These are phyloP conservation scores for Malus fusca DNA, from an alignment of 306 rosid species.

Conservation along the genomic window DNA sequence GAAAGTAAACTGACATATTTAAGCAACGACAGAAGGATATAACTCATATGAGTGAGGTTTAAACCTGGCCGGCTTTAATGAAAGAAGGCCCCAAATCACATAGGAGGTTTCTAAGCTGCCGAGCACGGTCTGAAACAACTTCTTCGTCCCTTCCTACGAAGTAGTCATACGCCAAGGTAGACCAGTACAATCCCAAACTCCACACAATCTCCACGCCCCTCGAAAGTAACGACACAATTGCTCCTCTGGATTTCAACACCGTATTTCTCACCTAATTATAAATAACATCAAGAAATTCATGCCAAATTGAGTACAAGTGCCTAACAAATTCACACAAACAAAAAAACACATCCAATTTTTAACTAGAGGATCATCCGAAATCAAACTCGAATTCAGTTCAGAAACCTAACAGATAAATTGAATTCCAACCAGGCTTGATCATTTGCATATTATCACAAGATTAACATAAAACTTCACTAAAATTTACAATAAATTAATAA, in stretches of 20 bases:
- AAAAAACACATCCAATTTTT: not conserved
- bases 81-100: constrained; percentile 95
- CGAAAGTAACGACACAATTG: constrained; percentile 54
- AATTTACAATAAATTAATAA: not conserved
- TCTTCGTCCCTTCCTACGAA: constrained; percentile 96
- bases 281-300: constrained; percentile 6
- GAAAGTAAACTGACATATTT: not conserved
- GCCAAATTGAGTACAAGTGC: not conserved
- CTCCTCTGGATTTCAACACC: constrained; percentile 87
- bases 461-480: not conserved
- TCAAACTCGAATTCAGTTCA: not conserved
- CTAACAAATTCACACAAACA: not conserved
- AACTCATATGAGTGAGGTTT: constrained; percentile 8
- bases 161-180: constrained; percentile 71
- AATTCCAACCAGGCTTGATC: not conserved
- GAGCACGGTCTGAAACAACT: constrained; percentile 94
- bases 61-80: constrained; percentile 94
- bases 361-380: not conserved
- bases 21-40: not conserved
- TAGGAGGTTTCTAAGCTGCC: constrained; percentile 89
- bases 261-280: constrained; percentile 63
- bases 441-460: not conserved
- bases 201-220: constrained; percentile 95
- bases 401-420: not conserved
- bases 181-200: constrained; percentile 89